Base-by-base conservation (phyloP, 768 basidiomycete species). In the Auriculariales sp. region DNA sequence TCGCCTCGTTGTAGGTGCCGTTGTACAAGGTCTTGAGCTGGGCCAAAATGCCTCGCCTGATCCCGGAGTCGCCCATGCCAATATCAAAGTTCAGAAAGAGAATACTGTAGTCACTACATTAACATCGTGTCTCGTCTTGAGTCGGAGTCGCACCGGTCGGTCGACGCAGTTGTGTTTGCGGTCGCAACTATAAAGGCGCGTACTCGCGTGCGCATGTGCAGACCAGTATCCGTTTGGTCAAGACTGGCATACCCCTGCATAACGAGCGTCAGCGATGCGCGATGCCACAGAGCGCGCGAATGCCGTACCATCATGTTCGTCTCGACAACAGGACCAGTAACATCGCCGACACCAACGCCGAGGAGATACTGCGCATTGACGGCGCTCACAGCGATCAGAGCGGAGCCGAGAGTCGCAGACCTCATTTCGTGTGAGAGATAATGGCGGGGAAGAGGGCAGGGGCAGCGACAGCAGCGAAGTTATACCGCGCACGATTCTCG, bases 281-380 rank as follows among this genome's bases (percentile, higher is more conserved):
- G n/a, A n/a, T n/a, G n/a, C n/a, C n/a, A n/a, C n/a, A n/a, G n/a
- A n/a, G n/a, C n/a, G n/a, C 86, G 84, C 54, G 73, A 69, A 4
- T 84, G n/a, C n/a, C n/a, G n/a, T n/a, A n/a, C n/a, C 82, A 85
- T 83, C 79, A 86, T 82, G 54, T 84, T 85, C n/a, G 84, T 87
- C 67, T 88, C 83, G 4, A 86, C 83, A 15, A 85, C 76, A 3
- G 83, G 81, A 19, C 79, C 81, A 46, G 35, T 5, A 28, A 27
- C 52, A 39, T 53, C 51, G 53, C 24, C 53, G 35, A 55, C 52
- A 76, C 79, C 79, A 6, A 82, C 66, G 6, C 78, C 79, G 19
- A 81, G 59, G 27, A 80, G 64, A 61, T 80, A 79, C 58, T 72
- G 52, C 15, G 70, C 34, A 60, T 68, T 10, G 64, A 62, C 45